Evolutionary conservation across 257 asterid species (phyloP), one percentile per base, ranked within the genome.

Genomic region (Datura wrightii): DNA sequence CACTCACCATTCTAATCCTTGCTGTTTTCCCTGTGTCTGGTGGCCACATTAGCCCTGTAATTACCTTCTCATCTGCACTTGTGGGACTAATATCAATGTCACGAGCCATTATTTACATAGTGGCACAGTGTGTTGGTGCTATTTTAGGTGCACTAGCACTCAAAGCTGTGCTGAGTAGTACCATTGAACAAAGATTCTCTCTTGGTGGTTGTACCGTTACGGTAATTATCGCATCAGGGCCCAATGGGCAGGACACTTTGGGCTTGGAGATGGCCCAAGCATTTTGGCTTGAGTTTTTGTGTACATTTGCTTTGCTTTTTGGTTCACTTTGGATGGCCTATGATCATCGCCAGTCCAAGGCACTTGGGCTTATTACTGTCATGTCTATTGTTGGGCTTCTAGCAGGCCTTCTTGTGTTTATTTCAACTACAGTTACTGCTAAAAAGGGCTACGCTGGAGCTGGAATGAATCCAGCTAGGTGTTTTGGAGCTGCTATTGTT

Each of bases 301-400:
- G 98, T 34, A 85, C 90, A 37, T 94, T 94, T 19, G 84, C 90
- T 3, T 89, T 94, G 66, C 88, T 93, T 0, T 92, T 94, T 37
- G 94, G 94, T 1, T 92, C 97, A 4, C 85, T 94, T 46, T 94
- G 98, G 97, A 93, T 93, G 88, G 97, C 97, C 3, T 94, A 92
- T 41, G 98, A 94, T 58, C 92, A 88, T 3, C 89, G 98, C 0
- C 97, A 93, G 67, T 93, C 93, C 18, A 76, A 88, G 83, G 44
- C 53, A 6, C 84, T 90, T 44, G 98, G 97, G 5, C 89, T 59
- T 3, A 87, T 90, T 1, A 86, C 79, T 0, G 92, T 94, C 14
- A 87, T 92, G 10, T 37, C 87, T 0, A 86, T 93, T 6, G 88
- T 94, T 1, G 97, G 98, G 66, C 41, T 71, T 2, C 95, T 94